Percentiles rank a stretch among this genome's conserved stretches.
phyloP scores from a whole-genome alignment of 2,329 filamentous ascomycete species.

The Cryphonectria radicalis region DNA sequence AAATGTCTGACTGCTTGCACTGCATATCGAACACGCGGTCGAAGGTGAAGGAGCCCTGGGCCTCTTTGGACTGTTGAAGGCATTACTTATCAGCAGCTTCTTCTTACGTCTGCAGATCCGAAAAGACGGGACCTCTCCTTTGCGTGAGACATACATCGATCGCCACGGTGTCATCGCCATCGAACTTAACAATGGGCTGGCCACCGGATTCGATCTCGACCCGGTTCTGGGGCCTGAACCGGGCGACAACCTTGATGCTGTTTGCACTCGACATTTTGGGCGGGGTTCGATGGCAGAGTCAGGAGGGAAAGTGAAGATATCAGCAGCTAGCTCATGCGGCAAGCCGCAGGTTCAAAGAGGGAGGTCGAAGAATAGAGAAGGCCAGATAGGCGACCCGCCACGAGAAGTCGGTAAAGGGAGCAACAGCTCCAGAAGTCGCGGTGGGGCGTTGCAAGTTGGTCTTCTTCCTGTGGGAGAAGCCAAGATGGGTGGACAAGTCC shows the following conservation, averaged over 20 bases:
- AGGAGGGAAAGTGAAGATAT: constrained; percentile 31
- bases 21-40: constrained; percentile 96
- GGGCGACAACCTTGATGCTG: constrained; percentile 88
- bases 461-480: constrained; percentile 3
- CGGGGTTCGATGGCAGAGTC: constrained; percentile 35
- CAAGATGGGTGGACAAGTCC: constrained; percentile 13
- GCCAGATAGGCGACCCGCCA: constrained; percentile 27
- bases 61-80: constrained; percentile 72
- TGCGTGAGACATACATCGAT: constrained; percentile 69
- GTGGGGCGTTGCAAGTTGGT: constrained; percentile 15
- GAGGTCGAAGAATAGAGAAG: constrained; percentile 18
- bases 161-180: constrained; percentile 84
- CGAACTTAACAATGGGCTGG: constrained; percentile 88
- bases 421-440: constrained; percentile 15
- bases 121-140: background rate
- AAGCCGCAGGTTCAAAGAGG: constrained; percentile 20
- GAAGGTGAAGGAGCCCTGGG: constrained; percentile 87
- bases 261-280: constrained; percentile 62
- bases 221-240: constrained; percentile 97
- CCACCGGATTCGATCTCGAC: constrained; percentile 88
- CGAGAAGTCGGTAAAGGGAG: constrained; percentile 25
- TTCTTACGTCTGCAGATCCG: background rate
- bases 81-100: constrained; percentile 6
- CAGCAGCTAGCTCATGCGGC: constrained; percentile 32
- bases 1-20: constrained; percentile 89